Evolutionary conservation across 805 yeast species (phyloP), one percentile per base, ranked within the genome.

Genomic region (Kluyveromyces nonfermentans): DNA sequence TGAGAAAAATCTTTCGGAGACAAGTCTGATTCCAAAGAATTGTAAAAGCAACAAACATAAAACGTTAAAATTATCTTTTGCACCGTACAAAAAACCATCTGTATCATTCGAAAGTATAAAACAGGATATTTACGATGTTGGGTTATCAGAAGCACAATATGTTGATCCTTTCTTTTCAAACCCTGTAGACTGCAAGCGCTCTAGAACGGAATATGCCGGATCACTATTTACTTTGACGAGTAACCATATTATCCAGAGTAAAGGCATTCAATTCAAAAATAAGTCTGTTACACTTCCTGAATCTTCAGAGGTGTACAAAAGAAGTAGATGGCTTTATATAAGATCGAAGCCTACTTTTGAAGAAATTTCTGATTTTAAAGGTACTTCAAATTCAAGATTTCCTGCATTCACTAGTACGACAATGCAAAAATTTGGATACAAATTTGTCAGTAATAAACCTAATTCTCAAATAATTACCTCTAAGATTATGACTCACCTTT

Each of bases 181-280:
- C 14, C 51, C 67, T 0, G 53, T 60, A 1, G 89, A 85, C 51
- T 64, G 73, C 6, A 80, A 76, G 1, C 53, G 60, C 5, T 59
- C 62, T 9, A 80, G 90, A 0, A 73, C 82, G 43, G 61, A 75
- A 1, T 80, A 77, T 61, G 89, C 89, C 1, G 89, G 88, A 5
- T 77, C 72, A 47, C 76, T 73, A 50, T 78, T 79, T 48, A 64
- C 62, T 1, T 60, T 84, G 1, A 59, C 62, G 10, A 73, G 78
- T 0, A 52, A 59, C 2, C 66, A 72, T 43, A 31, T 63, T 14
- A 19, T 41, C 4, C 41, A 37, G 15, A 33, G 46, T 7, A 22
- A 7, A 44, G 57, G 15, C 54, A 65, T 40, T 46, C 72, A 28
- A 56, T 62, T 15, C 52, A 58, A 51, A 40, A 58, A 51, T 2